These are phyloP conservation scores for Chaetomiaceae sp. DNA, from an alignment of 2,329 filamentous ascomycete genomes.

Conservation along the genomic window DNA sequence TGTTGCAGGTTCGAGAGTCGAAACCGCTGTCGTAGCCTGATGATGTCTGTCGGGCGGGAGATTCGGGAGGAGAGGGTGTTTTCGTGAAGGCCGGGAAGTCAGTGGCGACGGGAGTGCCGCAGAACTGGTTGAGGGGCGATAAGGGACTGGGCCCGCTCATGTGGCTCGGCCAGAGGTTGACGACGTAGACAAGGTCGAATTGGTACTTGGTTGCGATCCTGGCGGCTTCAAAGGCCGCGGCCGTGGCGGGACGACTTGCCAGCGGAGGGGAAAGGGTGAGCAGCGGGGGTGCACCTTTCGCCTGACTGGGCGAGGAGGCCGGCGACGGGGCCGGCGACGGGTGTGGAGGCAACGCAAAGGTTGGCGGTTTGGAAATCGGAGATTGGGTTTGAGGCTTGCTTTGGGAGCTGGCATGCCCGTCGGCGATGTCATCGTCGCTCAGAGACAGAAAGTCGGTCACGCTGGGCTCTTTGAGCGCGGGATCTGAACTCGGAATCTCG, in stretches of 20 bases:
- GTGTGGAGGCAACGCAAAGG: conserved; percentile 17
- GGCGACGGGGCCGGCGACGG: conserved; percentile 13
- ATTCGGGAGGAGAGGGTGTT: conserved; percentile 14
- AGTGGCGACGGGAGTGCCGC: conserved; percentile 12
- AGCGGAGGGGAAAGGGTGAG: conserved; percentile 44
- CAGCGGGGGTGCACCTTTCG: conserved; percentile 27
- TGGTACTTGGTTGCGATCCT: conserved; percentile 52
- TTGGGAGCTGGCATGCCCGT: conserved; percentile 27
- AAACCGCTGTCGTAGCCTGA: conserved; percentile 18
- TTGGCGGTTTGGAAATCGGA: conserved; percentile 12
- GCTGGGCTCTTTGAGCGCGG: conserved; percentile 46
- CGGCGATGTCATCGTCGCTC: conserved; percentile 55
- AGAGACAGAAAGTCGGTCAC: conserved; percentile 51
- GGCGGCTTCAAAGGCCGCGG: conserved; percentile 50
- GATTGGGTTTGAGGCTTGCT: conserved; percentile 10
- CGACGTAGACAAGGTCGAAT: conserved; percentile 55
- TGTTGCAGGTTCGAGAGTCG: neutral
- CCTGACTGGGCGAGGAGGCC: neutral
- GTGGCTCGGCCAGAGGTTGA: conserved; percentile 51
- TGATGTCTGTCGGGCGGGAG: conserved; percentile 6
- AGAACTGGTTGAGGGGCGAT: conserved; percentile 19
- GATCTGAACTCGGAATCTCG: conserved; percentile 29
- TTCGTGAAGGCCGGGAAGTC: neutral
- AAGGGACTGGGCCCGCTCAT: conserved; percentile 21
- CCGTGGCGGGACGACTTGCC: conserved; percentile 39